Evolutionary conservation across 257 asterid genomes (phyloP).

Genomic region (Coffea eugenioides): DNA sequence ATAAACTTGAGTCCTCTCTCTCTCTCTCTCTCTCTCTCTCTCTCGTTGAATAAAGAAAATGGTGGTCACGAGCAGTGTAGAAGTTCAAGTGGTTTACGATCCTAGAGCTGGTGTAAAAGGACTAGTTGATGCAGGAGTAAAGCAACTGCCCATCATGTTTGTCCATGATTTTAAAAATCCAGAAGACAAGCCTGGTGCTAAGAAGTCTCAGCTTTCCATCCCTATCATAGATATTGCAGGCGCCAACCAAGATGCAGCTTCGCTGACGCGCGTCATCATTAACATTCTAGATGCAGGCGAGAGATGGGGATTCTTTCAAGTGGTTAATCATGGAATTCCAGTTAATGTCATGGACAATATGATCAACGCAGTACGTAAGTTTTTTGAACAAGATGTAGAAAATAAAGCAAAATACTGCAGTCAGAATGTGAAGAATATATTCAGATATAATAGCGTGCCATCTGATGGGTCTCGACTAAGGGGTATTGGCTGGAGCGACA

Average conservation of each 20-base stretch:
- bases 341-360: not conserved
- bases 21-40: no score
- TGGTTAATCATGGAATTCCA: conserved; percentile 6
- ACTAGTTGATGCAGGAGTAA: conserved; percentile 1
- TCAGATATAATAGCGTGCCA: not conserved
- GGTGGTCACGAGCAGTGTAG: no score
- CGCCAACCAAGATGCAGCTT: not conserved
- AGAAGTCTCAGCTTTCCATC: not conserved
- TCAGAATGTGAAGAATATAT: not conserved
- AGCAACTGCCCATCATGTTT: not conserved
- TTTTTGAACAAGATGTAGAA: conserved; percentile 10
- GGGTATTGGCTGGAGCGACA: not conserved
- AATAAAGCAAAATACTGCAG: not conserved
- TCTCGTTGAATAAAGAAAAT: no score
- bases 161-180: not conserved
- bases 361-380: not conserved
- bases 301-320: conserved; percentile 15
- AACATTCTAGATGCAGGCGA: not conserved
- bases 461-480: not conserved
- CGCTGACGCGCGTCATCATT: not conserved
- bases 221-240: conserved; percentile 9
- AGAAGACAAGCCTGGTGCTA: not conserved
- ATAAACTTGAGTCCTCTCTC: no score
- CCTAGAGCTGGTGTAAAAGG: conserved; percentile 13
- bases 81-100: not conserved